Evolutionary conservation across 108 stramenopile genomes (phyloP), one percentile per base, ranked within the genome.

Genomic region (Stephanodiscus triporus): DNA sequence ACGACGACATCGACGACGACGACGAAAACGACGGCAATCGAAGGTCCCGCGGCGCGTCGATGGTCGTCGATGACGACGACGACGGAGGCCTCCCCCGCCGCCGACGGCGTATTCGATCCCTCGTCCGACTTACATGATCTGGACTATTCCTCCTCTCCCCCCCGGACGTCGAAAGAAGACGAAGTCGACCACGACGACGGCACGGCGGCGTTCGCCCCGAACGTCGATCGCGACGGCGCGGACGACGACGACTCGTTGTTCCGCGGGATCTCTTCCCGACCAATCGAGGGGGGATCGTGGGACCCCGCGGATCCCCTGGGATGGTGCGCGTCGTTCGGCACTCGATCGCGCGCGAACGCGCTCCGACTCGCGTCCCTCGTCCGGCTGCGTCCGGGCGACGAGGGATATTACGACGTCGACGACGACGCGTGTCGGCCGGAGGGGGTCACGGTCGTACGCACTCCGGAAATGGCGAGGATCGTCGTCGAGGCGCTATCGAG

Each of bases 241-340:
- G 14, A 45, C 43, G 43, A 45, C 14, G 16, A 16, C 43, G 14
- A 1, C 11, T 24, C 45, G 34, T 27, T 59, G 40, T 61, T 58
- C n/a, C 47, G 27, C 24, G 60, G 57, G 43, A 40, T 68, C 34
- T 40, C 61, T 42, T 68, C 67, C 47, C 57, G 27, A 38, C 75
- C 75, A 48, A 66, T 63, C 55, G 23, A 11, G 29, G 79, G 75
- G 20, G 89, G 86, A 32, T 88, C 87, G 54, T 94, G 90, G 90
- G 74, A 91, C 66, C 86, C 86, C 7, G 10, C 26, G 27, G 29
- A 80, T 26, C 90, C 90, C 16, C 68, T 94, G 26, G 51, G 56
- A 29, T 94, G 93, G 93, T 63, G 81, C 30, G 72, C 80, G 56
- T 67, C 78, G 29, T 94, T 94, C 74, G 93, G 93, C 19, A 64